Evolutionary conservation across 805 yeast species (phyloP), one percentile per base, ranked within the genome.

Genomic region (Cyberlindnera japonica): DNA sequence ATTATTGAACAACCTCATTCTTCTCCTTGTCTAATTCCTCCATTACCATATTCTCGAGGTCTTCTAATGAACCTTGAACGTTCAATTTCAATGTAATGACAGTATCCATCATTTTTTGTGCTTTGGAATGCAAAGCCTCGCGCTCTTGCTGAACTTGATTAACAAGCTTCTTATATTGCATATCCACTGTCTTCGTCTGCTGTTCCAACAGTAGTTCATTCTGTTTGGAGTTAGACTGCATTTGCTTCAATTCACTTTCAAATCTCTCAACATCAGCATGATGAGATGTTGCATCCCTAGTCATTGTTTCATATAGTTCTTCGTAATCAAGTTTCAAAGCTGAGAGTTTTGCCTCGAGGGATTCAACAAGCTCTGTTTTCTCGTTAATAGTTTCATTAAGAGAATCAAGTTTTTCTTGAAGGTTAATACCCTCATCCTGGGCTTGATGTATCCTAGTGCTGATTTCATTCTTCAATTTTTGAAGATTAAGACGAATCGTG

Each of bases 241-340:
- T 65, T 11, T 65, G 66, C 51, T 72, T 72, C 35, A 82, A 59
- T 42, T 79, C 83, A 26, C 75, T 68, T 47, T 80, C 84, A 39
- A 79, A 59, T 54, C 74, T 72, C 57, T 82, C 90, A 37, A 79
- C 72, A 55, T 83, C 83, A n/a, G 80, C 73, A 38, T 75, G 72
- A 42, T 77, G 74, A 28, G 75, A 62, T 26, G 72, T 66, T 20
- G 72, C 63, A 47, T 78, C 78, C 49, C 75, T 65, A 32, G 69
- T 63, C 77, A 74, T 71, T 32, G 72, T 65, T 48, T 75, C 80
- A 50, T 72, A 72, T 10, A 76, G 62, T 38, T 75, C 77, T 34
- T 81, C 85, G 44, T 74, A 76, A 22, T 68, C 69, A 16, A 72
- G 62, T 51, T 77, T 78, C 20, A 67, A 61, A 16, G 74, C 70